Conservation (phyloP, 306 rosid species). For the Urtica urens region DNA sequence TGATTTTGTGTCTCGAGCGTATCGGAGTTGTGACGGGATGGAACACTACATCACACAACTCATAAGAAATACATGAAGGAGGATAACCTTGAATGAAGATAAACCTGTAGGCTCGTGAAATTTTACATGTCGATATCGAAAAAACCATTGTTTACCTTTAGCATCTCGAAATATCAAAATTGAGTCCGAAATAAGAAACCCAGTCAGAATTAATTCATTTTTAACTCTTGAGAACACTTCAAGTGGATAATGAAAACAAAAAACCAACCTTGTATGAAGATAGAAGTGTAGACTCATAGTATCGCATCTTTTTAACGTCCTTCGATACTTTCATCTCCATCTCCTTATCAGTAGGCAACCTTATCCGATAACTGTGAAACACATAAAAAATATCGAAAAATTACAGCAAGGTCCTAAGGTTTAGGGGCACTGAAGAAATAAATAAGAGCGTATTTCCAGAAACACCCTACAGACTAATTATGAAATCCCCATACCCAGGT, state of each 20-base stretch:
- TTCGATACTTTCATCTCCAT: constrained; percentile 88
- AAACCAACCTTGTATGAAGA: constrained; percentile 72
- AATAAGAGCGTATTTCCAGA: constrained; percentile 4
- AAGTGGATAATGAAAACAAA: constrained; percentile 12
- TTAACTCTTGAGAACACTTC: too few relatives aligned
- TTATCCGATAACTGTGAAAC: constrained; percentile 65
- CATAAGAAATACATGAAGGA: too few relatives aligned
- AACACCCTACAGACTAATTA: neutral
- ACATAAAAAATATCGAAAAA: constrained; percentile 10
- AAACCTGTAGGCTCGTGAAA: too few relatives aligned
- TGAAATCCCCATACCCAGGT: constrained; percentile 55
- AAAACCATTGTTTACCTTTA: too few relatives aligned
- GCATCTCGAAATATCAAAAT: too few relatives aligned
- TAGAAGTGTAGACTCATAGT: constrained; percentile 81
- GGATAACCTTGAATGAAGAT: too few relatives aligned
- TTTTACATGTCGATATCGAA: too few relatives aligned
- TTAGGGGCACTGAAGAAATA: neutral
- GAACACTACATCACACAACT: too few relatives aligned
- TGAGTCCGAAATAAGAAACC: too few relatives aligned
- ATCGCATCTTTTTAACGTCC: constrained; percentile 75
- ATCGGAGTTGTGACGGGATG: too few relatives aligned
- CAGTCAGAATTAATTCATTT: too few relatives aligned
- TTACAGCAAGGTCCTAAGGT: neutral
- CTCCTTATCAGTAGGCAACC: constrained; percentile 97
- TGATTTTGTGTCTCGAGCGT: too few relatives aligned